Percentiles rank a stretch among this genome's conserved stretches.
Conservation (phyloP, 805 yeast species). For the Peterozyma toletana region DNA sequence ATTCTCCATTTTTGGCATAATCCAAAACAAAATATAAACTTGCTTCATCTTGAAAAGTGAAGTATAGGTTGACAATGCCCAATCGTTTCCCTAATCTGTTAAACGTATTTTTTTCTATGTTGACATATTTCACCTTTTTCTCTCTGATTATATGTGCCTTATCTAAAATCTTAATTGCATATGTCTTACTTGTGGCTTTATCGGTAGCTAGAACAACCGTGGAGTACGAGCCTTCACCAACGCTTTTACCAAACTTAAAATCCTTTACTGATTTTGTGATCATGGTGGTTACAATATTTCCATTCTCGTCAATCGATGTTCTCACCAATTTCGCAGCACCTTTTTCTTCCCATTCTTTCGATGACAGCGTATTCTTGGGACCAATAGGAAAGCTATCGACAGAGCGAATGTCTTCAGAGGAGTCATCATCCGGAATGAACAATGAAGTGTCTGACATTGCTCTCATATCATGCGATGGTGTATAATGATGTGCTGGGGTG, state of each 20-base stretch:
- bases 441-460: slow-evolving; percentile 9
- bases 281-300: slow-evolving; percentile 42
- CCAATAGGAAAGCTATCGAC: slow-evolving; percentile 4
- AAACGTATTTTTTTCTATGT: slow-evolving; percentile 84
- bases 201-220: slow-evolving; percentile 88
- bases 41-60: slow-evolving; percentile 73
- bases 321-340: slow-evolving; percentile 55
- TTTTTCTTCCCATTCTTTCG: slow-evolving; percentile 44
- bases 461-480: slow-evolving; percentile 2
- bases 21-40: slow-evolving; percentile 71
- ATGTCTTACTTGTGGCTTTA: slow-evolving; percentile 49
- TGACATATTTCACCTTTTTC: slow-evolving; percentile 90
- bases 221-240: slow-evolving; percentile 96
- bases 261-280: slow-evolving; percentile 63
- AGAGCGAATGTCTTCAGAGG: not conserved
- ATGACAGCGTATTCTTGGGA: slow-evolving; percentile 10
- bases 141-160: slow-evolving; percentile 90
- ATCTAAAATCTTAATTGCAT: slow-evolving; percentile 72
- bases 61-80: slow-evolving; percentile 63
- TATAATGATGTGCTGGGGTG: slow-evolving; percentile 2
- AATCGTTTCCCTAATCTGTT: slow-evolving; percentile 55
- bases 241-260: slow-evolving; percentile 76
- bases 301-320: slow-evolving; percentile 34
- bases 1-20: slow-evolving; percentile 76
- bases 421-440: slow-evolving; percentile 4